Evolutionary conservation across 2,329 filamentous ascomycete genomes (phyloP).

Genomic region (Arthrobotrys entomopaga): DNA sequence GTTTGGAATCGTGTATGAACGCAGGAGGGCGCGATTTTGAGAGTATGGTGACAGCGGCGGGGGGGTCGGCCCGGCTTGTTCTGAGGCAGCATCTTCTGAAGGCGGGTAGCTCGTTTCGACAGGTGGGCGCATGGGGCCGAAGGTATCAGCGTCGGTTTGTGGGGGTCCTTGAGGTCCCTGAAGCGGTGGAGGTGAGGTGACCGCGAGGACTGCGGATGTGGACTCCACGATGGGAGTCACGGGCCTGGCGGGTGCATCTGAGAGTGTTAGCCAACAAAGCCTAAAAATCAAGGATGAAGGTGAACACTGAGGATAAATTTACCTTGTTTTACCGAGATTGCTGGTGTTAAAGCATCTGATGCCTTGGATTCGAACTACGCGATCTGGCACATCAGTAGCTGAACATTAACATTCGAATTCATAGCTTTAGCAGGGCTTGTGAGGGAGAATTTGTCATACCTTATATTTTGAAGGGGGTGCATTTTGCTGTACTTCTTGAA

Average conservation of each 20-base stretch:
- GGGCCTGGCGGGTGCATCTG: constrained; percentile 56
- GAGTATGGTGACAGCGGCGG: constrained; percentile 74
- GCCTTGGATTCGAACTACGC: constrained; percentile 33
- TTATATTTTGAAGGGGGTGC: constrained; percentile 21
- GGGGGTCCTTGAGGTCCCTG: constrained; percentile 36
- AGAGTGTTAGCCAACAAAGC: constrained; percentile 51
- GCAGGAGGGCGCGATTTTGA: constrained; percentile 71
- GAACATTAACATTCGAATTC: not conserved
- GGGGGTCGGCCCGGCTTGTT: constrained; percentile 58
- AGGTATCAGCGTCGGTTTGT: constrained; percentile 40
- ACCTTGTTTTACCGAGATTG: constrained; percentile 27
- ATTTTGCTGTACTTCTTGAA: constrained; percentile 39
- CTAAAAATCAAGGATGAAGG: not conserved
- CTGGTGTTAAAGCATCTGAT: constrained; percentile 15
- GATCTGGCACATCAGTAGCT: constrained; percentile 55
- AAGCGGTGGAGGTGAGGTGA: constrained; percentile 42
- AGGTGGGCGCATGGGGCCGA: constrained; percentile 55
- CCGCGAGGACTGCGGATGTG: constrained; percentile 59
- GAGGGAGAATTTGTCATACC: constrained; percentile 33
- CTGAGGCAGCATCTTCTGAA: constrained; percentile 55
- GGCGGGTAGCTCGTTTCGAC: constrained; percentile 51
- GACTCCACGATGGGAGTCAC: constrained; percentile 63
- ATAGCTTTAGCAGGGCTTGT: not conserved
- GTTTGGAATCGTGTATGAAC: constrained; percentile 77
- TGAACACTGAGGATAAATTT: not conserved